Base-by-base conservation (phyloP, 164 flowering plant species). In the Chimonanthus praecox region DNA sequence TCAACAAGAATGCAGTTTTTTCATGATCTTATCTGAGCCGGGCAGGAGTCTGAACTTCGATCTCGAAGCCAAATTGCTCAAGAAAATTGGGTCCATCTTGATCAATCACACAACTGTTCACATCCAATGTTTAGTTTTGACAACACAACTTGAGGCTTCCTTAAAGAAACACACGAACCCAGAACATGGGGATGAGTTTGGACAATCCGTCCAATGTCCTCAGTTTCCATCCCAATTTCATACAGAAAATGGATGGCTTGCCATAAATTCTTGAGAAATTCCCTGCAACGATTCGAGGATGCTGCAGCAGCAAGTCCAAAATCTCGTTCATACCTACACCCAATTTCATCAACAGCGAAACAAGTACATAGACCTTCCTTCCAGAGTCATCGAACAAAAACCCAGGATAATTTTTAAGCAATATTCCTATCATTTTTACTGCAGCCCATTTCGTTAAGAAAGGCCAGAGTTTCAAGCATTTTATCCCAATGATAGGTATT, bases 321-420 rank as follows among this genome's bases (percentile, higher is more conserved):
- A 89, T 71, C 65, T 84, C 85, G 50, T 71, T 46, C 65, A 49
- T 60, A 0, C 72, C 58, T 62, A 58, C 70, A 54, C 97, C 93
- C 68, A 87, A 80, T 79, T 91, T 91, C 51, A 83, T 15, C 5
- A 85, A 64, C 49, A 89, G 81, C 6, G 81, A 89, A 72, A 87
- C 72, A 11, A 89, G 49, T 2, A 73, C 68, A 72, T 75, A 67
- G 4, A 85, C 50, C 64, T 64, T 68, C n/a, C 68, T 72, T 44
- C 92, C 95, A 16, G 92, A 89, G 71, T n/a, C 72, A 54, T 88
- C 85, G 8, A 88, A 85, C 8, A 93, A 51, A 74, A 92, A 69
- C 13, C 68, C 81, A 0, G 90, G 89, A 75, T 83, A 84, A 49
- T 73, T 78, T n/a, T 68, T 51, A 10, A 91, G 44, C 15, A 88